Base-by-base conservation (phyloP, 1,284 basidiomycete genomes). In the Boletus semigastroideus region DNA sequence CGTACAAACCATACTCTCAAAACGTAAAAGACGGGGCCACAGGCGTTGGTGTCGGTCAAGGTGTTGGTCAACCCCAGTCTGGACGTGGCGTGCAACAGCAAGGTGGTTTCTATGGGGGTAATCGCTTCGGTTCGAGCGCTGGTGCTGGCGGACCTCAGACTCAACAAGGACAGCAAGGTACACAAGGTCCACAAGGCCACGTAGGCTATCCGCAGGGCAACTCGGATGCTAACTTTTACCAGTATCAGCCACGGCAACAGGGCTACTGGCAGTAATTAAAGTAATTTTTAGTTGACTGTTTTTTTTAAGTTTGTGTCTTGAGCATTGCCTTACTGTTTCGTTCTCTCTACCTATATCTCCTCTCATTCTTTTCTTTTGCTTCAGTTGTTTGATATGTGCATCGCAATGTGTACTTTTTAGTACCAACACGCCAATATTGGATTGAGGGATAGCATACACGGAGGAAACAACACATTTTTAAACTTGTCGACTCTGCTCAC, bases 1-100 rank as follows among this genome's bases (percentile, higher is more conserved):
- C 84, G 12, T 90, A 87, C 70, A 90, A 90, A 65, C 83, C 84
- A 11, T 89, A 89, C 61, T 80, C 78, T 28, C 71, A 75, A 46
- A 73, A 71, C 46, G 68, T 73, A 14, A 88, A 88, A 72, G 87
- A 87, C 54, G 78, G 80, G 31, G 72, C 78, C 3, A 70, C 74
- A 8, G 76, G 77, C 20, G 77, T 76, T 31, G 67, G 71, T 42
- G 64, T 72, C 30, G 70, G 70, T 4, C 77, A 79, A 60, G 76
- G 65, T 3, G 62, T 70, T 11, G 63, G 70, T 7, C 72, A 73
- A 49, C 76, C 68, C 4, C 66, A 69, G 74, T 51, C 79, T 73
- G 66, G 76, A 64, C 79, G 68, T 55, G 75, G 59, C 54, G 78
- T 73, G 43, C 81, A 78, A 47, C 82, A 78, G 63, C 83, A 83